Evolutionary conservation across 2,329 filamentous ascomycete genomes (phyloP), one percentile per base, ranked within the genome.

Genomic region (Cytospora piceicola): DNA sequence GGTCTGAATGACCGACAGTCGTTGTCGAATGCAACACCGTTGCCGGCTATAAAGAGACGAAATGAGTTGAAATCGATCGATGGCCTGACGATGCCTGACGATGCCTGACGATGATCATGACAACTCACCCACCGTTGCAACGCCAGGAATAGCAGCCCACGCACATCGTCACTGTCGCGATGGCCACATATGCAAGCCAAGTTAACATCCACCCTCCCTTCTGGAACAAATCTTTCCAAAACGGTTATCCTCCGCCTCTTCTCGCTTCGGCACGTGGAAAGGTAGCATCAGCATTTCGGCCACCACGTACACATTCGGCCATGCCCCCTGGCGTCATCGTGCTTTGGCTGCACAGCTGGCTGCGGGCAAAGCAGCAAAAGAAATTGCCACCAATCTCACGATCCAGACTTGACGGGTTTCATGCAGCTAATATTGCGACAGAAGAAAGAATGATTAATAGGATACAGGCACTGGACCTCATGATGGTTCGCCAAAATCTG

Each of bases 251-350:
- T 56, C 63, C 58, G 55, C 63, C 59, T 63, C 66, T 49, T 65
- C 5, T 67, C 66, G 66, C 66, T 67, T 67, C 59, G 39, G 66
- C 66, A 67, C 63, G 63, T 67, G 66, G 66, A 58, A 59, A 60
- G 36, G 59, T 65, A 58, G 52, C 59, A 65, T 67, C 66, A 39
- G 42, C 65, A 67, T 62, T 39, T 67, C 55, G 63, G 59, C 56
- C 63, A 66, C 34, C 30, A 57, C 36, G 42, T 36, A 29, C 51
- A 39, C 42, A 27, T 53, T 59, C 53, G 49, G 36, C 66, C 27
- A 6, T n/a, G 42, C 30, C 53, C 24, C 27, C 53, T 62, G 60
- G 62, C 61, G 57, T 55, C 36, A 55, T 56, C 27, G 27, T 34
- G 39, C 39, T 36, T 36, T 49, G 20, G 34, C 58, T 24, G 52